Conservation (phyloP, 768 basidiomycete genomes). For the Clathrus columnatus region DNA sequence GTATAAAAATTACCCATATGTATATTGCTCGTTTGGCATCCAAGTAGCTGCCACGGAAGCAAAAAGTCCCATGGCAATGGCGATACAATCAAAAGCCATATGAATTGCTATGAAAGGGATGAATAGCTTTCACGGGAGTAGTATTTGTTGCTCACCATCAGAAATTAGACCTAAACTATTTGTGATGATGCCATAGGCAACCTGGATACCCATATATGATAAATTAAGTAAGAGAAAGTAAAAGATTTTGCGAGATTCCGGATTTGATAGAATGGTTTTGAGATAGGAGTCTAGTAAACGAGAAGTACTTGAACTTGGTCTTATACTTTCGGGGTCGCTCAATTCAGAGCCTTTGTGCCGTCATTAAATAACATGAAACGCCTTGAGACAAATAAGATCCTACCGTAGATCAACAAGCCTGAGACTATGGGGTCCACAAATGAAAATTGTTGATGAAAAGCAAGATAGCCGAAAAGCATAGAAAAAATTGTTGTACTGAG, state of each 20-base stretch:
- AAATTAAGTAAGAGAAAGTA: conserved; percentile 94
- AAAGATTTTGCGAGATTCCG: conserved; percentile 91
- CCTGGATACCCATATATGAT: conserved; percentile 94
- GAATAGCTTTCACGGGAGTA: conserved; percentile 1
- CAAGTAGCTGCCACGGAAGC: conserved; percentile 98
- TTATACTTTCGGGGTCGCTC: conserved; percentile 33
- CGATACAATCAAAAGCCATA: conserved; percentile 99
- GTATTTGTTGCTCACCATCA: conserved; percentile 55
- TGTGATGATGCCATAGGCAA: conserved; percentile 96
- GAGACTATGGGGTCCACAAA: conserved; percentile 55
- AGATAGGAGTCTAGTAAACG: conserved; percentile 56
- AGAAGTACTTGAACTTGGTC: conserved; percentile 32
- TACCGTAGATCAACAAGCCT: conserved; percentile 57
- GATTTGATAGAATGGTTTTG: conserved; percentile 84
- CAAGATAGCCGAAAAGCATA: conserved; percentile 46
- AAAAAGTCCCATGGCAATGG: conserved; percentile 88
- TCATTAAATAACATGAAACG: background rate
- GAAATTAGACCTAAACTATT: conserved; percentile 95
- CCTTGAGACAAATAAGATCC: conserved; percentile 12
- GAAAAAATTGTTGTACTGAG: conserved; percentile 41
- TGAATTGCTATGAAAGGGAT: conserved; percentile 66
- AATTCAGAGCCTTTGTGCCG: conserved; percentile 43
- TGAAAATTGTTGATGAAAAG: conserved; percentile 51
- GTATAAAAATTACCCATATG: conserved; percentile 66
- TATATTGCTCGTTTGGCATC: conserved; percentile 90